Evolutionary conservation across 164 flowering plant genomes (phyloP), one percentile per base, ranked within the genome.

Genomic region (Stephania cephalantha): DNA sequence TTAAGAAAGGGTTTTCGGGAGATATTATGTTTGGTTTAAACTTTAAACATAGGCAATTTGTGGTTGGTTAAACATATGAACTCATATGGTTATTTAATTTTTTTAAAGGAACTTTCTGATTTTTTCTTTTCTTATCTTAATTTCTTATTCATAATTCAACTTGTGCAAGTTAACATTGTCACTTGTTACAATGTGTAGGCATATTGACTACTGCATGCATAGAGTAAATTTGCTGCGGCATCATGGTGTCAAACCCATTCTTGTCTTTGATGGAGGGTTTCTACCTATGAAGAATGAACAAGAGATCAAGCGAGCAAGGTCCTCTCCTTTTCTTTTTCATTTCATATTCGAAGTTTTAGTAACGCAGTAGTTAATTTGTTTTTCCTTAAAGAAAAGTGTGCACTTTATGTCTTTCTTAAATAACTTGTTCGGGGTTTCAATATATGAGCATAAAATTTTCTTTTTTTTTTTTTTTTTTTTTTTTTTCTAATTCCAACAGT

Each of bases 241-340:
- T 81, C 82, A 91, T 86, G 98, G 98, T 75, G 89, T 93, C 52
- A 91, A 86, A 77, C 99, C 98, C 10, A 79, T 95, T 82, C 92
- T 95, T 82, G 93, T 93, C 55, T 95, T 95, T 81, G 99, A 95
- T 85, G 99, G 99, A 64, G 99, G 97, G 63, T 83, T 84, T 84
- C 87, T 93, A 31, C 98, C 98, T 35, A 93, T 95, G 98, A 95
- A 95, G 86, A 61, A 78, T 75, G 98, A 95, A 76, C 95, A 95
- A 83, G 99, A 95, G 87, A 86, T 85, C 81, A 95, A 93, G 87
- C 97, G 99, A 52, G 85, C 88, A 55, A 90, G 96, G 97, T 93
- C 77, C 50, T 78, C 20, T 68, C 67, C 29, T 48, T 13, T 44
- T 42, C 44, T 31, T 12, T 42, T 55, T n/a, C 61, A 46, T 67